phyloP scores from a whole-genome alignment of 2,329 filamentous ascomycete genomes.

The Dryadomyces quercus-mongolicae region DNA sequence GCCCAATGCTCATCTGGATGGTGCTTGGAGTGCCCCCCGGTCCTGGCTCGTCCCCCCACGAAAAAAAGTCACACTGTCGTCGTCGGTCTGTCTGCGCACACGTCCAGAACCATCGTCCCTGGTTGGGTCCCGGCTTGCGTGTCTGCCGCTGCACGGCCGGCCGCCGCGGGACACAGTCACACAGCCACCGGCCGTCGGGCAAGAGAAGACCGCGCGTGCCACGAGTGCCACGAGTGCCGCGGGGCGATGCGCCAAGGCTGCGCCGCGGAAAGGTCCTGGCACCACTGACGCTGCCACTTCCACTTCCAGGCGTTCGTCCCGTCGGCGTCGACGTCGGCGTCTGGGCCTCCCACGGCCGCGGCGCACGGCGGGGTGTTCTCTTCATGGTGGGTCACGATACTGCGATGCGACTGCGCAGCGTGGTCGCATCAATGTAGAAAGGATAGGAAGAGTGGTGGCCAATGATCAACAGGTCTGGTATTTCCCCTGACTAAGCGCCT shows the following conservation, averaged over 20 bases:
- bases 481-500: neutral
- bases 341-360: neutral
- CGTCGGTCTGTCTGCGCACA: constrained; percentile 20
- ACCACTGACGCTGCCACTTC: neutral
- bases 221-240: neutral
- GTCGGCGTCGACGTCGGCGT: neutral
- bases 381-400: neutral
- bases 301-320: neutral
- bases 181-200: constrained; percentile 16
- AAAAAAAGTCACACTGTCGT: constrained; percentile 28
- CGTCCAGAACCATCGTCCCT: constrained; percentile 29
- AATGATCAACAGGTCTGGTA: neutral
- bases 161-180: constrained; percentile 29
- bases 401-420: neutral
- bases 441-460: neutral
- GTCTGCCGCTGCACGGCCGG: constrained; percentile 23
- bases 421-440: no score
- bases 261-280: no score
- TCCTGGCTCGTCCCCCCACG: constrained; percentile 34
- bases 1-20: constrained; percentile 9
- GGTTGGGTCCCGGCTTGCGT: constrained; percentile 25
- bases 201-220: constrained; percentile 13
- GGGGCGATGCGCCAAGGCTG: no score
- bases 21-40: neutral
- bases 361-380: neutral